Evolutionary conservation across 1,284 basidiomycete species (phyloP).

Genomic region (Cutaneotrichosporon cavernicola): DNA sequence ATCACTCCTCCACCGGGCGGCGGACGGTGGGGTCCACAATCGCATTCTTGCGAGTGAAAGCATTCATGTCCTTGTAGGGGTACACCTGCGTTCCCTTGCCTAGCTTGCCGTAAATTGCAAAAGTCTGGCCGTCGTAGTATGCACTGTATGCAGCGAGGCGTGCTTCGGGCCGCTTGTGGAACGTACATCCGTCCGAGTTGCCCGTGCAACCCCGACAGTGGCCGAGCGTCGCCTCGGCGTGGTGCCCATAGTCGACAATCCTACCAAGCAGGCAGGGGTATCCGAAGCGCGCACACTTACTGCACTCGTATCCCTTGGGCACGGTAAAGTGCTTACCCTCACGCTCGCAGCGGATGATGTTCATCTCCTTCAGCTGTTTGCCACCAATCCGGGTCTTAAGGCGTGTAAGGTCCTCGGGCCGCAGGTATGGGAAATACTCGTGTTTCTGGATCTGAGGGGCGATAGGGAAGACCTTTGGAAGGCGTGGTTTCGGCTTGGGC

Average conservation of each 20-base stretch:
- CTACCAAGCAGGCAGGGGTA: neutral
- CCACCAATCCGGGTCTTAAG: neutral
- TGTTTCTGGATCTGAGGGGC: neutral
- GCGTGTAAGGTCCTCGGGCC: neutral
- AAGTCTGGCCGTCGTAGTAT: neutral
- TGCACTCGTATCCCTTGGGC: neutral
- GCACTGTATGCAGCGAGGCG: neutral
- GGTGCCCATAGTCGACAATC: neutral
- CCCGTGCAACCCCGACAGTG: neutral
- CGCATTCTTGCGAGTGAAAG: neutral
- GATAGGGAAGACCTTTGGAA: neutral
- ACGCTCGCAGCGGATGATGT: neutral
- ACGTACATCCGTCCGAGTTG: neutral
- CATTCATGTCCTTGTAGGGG: neutral
- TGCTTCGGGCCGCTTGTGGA: neutral
- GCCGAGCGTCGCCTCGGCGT: neutral
- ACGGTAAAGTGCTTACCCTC: neutral
- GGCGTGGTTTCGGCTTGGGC: neutral
- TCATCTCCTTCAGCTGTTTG: constrained; percentile 4
- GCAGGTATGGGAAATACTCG: neutral
- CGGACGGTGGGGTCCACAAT: neutral
- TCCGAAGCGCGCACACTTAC: neutral
- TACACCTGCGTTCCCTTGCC: neutral
- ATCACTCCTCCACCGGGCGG: neutral
- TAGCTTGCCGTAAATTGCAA: neutral